Evolutionary conservation across 2,329 filamentous ascomycete species (phyloP).

Genomic region (Elsinoe ampelina): DNA sequence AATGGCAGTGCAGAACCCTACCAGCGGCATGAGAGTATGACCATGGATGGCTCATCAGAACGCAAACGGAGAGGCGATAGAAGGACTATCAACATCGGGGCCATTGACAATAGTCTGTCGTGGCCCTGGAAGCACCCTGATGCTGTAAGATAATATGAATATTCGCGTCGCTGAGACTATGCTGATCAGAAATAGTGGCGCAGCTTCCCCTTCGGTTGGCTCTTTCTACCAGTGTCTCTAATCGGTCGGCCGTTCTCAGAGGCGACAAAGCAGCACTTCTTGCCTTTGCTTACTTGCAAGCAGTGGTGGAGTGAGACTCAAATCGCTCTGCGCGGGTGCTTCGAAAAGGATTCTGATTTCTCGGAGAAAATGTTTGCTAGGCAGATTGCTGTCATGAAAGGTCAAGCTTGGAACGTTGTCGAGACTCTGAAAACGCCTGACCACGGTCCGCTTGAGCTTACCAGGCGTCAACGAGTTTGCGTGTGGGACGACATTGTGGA

Average conservation of each 20-base stretch:
- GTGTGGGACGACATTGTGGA: constrained; percentile 98
- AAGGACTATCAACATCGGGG: constrained; percentile 53
- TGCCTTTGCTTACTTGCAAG: constrained; percentile 89
- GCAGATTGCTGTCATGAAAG: constrained; percentile 98
- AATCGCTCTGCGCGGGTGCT: constrained; percentile 72
- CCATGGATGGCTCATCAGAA: constrained; percentile 39
- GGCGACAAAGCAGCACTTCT: constrained; percentile 84
- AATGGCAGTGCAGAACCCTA: constrained; percentile 28
- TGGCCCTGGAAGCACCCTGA: constrained; percentile 99
- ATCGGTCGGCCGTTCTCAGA: constrained; percentile 95
- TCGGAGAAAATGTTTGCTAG: constrained; percentile 98
- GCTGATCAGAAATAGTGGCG: constrained; percentile 45
- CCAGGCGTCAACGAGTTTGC: constrained; percentile 78
- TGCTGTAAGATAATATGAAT: constrained; percentile 51
- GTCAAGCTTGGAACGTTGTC: constrained; percentile 97
- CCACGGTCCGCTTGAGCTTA: constrained; percentile 88
- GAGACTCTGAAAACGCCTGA: constrained; percentile 90
- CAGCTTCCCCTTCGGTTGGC: constrained; percentile 96
- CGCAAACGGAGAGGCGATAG: not conserved
- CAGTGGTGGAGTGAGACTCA: constrained; percentile 97
- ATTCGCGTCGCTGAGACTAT: not conserved
- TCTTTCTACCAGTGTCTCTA: constrained; percentile 90
- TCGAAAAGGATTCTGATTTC: constrained; percentile 88
- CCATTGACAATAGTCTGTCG: constrained; percentile 94
- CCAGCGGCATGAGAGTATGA: constrained; percentile 68